Evolutionary conservation across 2,329 filamentous ascomycete genomes (phyloP), one percentile per base, ranked within the genome.

Genomic region (Westerdykella aurantiaca): DNA sequence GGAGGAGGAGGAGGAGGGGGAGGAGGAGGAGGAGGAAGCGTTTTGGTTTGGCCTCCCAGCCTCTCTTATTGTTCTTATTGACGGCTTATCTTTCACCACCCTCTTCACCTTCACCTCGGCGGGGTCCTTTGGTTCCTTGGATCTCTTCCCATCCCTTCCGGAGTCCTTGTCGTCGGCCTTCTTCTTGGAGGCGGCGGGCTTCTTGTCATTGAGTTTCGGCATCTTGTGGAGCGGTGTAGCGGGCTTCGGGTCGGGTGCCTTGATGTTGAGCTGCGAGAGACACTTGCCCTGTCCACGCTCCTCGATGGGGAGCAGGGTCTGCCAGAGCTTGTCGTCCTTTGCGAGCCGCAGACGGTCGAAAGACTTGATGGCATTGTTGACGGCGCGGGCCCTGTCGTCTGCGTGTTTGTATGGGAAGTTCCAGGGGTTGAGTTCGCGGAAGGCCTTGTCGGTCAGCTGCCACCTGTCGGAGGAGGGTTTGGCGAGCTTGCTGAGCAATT

Each of bases 251-350:
- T 69, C 66, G 25, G 56, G 49, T n/a, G 64, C 61, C 46, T 69
- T 68, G 31, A 81, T 70, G 46, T 80, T 76, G 46, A 82, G 71
- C 43, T 75, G 75, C 34, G 81, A 83, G 25, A 83, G 65, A 33
- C 74, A 71, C 49, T 77, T 81, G 39, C 80, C 80, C 56, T 82
- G 81, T 37, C 77, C 77, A 50, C 80, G 73, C 55, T 83, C 79
- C 39, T 78, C 73, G 53, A 74, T 74, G 6, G 78, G 78, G 43
- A 83, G 69, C 46, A 84, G 68, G 51, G 71, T 71, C 64, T 84
- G 80, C 80, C 81, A 84, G 16, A 79, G 66, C 56, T 76, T 76
- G 56, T 83, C 80, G 31, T 76, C 72, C 50, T 77, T 77, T 6
- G 76, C 74, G 14, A 83, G 67, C 22, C 81, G 72, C 64, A 78